These are phyloP conservation scores for Carpinus viminea DNA, from an alignment of 306 rosid species.

Conservation along the genomic window DNA sequence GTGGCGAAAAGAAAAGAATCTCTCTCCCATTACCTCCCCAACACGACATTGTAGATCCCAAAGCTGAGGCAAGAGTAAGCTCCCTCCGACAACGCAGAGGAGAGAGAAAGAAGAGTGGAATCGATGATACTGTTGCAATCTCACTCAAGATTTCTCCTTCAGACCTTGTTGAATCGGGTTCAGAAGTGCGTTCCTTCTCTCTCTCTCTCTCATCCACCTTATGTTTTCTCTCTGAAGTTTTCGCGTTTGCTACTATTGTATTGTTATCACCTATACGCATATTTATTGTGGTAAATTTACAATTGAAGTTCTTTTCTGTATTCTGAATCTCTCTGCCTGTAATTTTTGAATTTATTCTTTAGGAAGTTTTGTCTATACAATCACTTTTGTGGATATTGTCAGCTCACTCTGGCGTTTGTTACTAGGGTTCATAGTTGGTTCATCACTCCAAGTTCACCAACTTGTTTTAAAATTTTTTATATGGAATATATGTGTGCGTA, in stretches of 20 bases:
- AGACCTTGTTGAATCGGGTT: constrained; percentile 72
- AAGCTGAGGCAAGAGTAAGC: not conserved
- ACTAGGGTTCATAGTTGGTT: not conserved
- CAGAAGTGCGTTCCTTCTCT: constrained; percentile 50
- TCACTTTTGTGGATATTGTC: not conserved
- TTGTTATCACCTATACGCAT: not conserved
- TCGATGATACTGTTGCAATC: constrained; percentile 88
- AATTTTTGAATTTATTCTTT: not conserved
- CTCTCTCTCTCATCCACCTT: not conserved
- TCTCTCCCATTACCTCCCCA: not conserved
- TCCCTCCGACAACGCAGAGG: not conserved
- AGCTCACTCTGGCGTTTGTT: not conserved
- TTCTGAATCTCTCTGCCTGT: not conserved
- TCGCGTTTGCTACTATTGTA: not conserved
- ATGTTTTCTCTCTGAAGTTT: not conserved
- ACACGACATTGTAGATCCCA: not conserved
- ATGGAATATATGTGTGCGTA: no score
- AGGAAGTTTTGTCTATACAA: not conserved
- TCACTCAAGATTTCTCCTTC: constrained; percentile 87
- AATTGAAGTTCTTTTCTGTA: no score
- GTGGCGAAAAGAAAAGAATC: not conserved
- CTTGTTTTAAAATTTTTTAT: not conserved
- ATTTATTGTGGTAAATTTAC: no score
- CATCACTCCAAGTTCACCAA: not conserved
- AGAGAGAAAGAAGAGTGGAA: constrained; percentile 1